Evolutionary conservation across 805 yeast genomes (phyloP).

Genomic region (Lipomyces orientalis): DNA sequence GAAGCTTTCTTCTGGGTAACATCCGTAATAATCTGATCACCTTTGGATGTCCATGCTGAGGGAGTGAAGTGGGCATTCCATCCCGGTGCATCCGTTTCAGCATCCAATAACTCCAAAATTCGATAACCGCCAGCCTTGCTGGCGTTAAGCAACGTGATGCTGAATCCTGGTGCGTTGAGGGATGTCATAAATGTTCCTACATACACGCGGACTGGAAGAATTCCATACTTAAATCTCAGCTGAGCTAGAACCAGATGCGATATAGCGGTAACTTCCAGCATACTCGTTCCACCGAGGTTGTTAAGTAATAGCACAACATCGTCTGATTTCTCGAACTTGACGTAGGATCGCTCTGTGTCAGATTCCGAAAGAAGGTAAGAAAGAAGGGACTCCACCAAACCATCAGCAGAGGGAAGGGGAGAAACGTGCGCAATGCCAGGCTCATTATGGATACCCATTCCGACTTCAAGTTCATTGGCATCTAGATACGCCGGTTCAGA

Average conservation of each 20-base stretch:
- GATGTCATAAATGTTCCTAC: conserved; percentile 86
- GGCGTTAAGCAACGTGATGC: conserved; percentile 67
- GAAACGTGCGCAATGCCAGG: conserved; percentile 73
- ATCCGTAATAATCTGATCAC: too few relatives aligned
- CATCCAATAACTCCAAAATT: conserved; percentile 12
- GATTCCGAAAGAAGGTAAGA: conserved; percentile 62
- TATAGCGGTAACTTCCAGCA: conserved; percentile 68
- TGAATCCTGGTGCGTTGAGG: conserved; percentile 87
- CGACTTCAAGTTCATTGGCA: conserved; percentile 86
- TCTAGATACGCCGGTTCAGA: too few relatives aligned
- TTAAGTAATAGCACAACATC: conserved; percentile 74
- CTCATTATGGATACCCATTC: conserved; percentile 95
- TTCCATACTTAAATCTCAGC: conserved; percentile 51
- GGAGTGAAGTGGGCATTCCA: too few relatives aligned
- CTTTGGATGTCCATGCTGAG: too few relatives aligned
- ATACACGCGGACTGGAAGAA: conserved; percentile 74
- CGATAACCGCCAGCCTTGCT: conserved; percentile 1
- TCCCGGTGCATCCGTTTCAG: conserved; percentile 15
- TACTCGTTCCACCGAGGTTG: conserved; percentile 87
- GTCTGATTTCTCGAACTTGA: conserved; percentile 64
- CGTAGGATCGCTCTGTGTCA: conserved; percentile 82
- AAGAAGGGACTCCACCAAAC: conserved; percentile 61
- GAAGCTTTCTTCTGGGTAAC: too few relatives aligned
- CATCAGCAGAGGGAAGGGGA: conserved; percentile 72
- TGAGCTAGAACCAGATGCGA: conserved; percentile 57